A percentile compares a stretch with the other conserved stretches of the same genome.
Evolutionary conservation across 2,329 filamentous ascomycete species (phyloP).

Genomic region (Ramularia collo-cygni): DNA sequence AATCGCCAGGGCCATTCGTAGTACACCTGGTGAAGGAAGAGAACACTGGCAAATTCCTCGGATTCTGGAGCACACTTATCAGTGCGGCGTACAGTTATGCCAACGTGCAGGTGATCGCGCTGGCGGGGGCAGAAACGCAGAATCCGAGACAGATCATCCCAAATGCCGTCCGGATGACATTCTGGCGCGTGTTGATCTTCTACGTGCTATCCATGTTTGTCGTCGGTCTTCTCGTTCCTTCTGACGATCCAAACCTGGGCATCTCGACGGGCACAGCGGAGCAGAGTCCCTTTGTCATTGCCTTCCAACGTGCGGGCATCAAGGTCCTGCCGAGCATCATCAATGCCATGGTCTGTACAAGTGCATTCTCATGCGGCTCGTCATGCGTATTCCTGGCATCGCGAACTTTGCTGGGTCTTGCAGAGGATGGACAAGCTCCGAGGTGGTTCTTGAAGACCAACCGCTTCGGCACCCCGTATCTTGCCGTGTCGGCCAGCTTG

Average conservation of each 20-base stretch:
- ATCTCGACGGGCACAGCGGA: constrained; percentile 31
- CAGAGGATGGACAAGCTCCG: constrained; percentile 46
- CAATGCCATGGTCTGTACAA: constrained; percentile 65
- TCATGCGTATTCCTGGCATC: constrained; percentile 56
- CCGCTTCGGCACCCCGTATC: constrained; percentile 11
- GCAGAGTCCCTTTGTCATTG: constrained; percentile 58
- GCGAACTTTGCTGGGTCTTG: constrained; percentile 43
- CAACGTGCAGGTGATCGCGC: constrained; percentile 13
- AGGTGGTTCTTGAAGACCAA: constrained; percentile 38
- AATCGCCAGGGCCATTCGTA: constrained; percentile 12
- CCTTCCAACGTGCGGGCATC: constrained; percentile 55
- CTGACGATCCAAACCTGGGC: constrained; percentile 24
- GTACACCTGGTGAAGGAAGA: constrained; percentile 8
- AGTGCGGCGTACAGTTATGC: constrained; percentile 13
- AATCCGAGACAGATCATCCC: constrained; percentile 22
- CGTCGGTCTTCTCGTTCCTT: constrained; percentile 28
- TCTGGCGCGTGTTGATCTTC: constrained; percentile 26
- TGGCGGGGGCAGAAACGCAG: constrained; percentile 20
- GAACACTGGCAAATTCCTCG: constrained; percentile 18
- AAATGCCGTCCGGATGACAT: constrained; percentile 19
- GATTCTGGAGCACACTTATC: constrained; percentile 13
- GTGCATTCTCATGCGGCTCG: constrained; percentile 40
- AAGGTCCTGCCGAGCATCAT: constrained; percentile 57
- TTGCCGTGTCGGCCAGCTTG: constrained; percentile 9
- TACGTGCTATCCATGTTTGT: constrained; percentile 28